Conservation (phyloP, 768 basidiomycete genomes). For the Leccinum boreale region DNA sequence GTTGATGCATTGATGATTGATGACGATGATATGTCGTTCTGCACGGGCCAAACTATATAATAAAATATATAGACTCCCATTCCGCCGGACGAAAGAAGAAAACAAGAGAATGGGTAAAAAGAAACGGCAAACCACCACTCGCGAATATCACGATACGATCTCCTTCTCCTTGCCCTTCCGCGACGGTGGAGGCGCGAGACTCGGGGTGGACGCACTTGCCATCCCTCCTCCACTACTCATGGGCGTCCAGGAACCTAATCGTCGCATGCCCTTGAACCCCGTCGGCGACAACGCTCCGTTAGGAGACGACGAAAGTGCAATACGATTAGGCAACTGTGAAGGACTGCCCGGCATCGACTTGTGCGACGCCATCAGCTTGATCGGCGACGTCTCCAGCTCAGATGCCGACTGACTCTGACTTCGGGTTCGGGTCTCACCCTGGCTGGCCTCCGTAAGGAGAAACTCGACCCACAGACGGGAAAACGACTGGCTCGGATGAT, state of each 20-base stretch:
- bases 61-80: neutral
- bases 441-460: constrained; percentile 82
- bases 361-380: constrained; percentile 26
- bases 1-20: constrained; percentile 11
- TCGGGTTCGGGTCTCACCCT: constrained; percentile 25
- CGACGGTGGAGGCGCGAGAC: constrained; percentile 34
- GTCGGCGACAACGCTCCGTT: constrained; percentile 19
- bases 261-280: constrained; percentile 30
- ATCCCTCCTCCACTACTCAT: constrained; percentile 25
- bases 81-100: neutral
- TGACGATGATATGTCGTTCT: neutral
- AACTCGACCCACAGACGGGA: constrained; percentile 98
- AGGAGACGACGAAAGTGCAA: neutral
- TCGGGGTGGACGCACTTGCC: constrained; percentile 40
- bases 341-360: constrained; percentile 40
- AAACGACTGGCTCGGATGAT: constrained; percentile 69
- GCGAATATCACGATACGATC: constrained; percentile 11
- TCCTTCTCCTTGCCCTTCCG: constrained; percentile 49
- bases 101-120: neutral
- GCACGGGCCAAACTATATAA: neutral
- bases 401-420: constrained; percentile 19
- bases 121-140: neutral
- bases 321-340: constrained; percentile 21
- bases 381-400: constrained; percentile 12
- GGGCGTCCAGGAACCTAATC: constrained; percentile 38